These are phyloP conservation scores for Peronospora belbahrii DNA, from an alignment of 352 stramenopile genomes.

Conservation along the genomic window DNA sequence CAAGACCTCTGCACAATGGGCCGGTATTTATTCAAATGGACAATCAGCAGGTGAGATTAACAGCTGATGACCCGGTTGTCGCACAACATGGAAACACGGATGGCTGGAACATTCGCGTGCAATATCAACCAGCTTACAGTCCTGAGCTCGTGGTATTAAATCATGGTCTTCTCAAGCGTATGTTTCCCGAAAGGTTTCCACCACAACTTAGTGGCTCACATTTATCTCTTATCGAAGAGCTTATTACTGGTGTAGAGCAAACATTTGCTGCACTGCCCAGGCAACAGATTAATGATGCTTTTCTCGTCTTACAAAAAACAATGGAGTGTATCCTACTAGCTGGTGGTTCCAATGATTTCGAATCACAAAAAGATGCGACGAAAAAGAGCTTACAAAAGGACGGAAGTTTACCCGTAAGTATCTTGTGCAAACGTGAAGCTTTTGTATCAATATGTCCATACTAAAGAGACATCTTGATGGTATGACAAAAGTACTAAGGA, in stretches of 20 bases:
- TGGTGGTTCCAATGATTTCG: constrained; percentile 29
- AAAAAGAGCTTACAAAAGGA: constrained; percentile 30
- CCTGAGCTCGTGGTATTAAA: constrained; percentile 32
- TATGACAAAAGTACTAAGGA: background rate
- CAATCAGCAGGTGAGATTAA: constrained; percentile 32
- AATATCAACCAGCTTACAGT: constrained; percentile 35
- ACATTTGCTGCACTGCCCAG: constrained; percentile 17
- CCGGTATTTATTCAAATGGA: constrained; percentile 32
- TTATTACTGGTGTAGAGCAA: constrained; percentile 20
- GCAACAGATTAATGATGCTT: constrained; percentile 20
- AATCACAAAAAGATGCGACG: constrained; percentile 17
- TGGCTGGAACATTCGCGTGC: constrained; percentile 32
- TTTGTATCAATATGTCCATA: constrained; percentile 20
- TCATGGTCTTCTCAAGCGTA: constrained; percentile 26
- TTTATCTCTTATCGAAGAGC: constrained; percentile 16
- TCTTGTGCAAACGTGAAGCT: constrained; percentile 27
- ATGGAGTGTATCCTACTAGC: constrained; percentile 34
- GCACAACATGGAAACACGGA: constrained; percentile 19
- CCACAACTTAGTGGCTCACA: constrained; percentile 4
- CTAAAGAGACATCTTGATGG: constrained; percentile 4
- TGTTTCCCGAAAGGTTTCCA: constrained; percentile 14
- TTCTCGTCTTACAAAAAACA: constrained; percentile 29
- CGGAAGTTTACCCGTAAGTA: constrained; percentile 31
- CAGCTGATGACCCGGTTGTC: constrained; percentile 26
- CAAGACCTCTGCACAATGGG: constrained; percentile 8